Conservation (phyloP, 371 early-diverging fungal species). For the Mucor racemosus region DNA sequence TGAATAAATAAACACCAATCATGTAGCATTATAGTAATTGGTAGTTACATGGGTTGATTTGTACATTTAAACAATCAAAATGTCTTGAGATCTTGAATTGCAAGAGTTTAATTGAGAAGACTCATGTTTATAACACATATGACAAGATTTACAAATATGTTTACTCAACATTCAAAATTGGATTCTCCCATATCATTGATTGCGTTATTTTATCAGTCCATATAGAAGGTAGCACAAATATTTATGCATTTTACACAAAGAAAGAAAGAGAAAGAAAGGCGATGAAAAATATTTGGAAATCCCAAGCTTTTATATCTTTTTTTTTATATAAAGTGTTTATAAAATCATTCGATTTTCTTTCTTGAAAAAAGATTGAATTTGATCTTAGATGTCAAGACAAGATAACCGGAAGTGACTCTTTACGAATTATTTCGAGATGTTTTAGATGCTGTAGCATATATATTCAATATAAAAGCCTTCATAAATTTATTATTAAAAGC, state of each 20-base stretch:
- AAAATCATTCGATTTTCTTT: constrained; percentile 1
- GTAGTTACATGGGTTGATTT: neutral
- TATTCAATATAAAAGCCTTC: neutral
- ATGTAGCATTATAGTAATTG: neutral
- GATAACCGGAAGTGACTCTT: constrained; percentile 8
- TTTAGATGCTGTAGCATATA: neutral
- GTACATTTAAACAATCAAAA: no score
- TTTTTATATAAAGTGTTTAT: no score
- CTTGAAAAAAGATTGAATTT: neutral
- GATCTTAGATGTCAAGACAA: neutral
- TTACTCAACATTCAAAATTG: no score
- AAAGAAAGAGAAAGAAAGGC: neutral
- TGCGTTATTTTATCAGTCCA: neutral
- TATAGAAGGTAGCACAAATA: neutral
- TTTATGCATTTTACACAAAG: constrained; percentile 1
- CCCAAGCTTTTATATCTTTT: neutral
- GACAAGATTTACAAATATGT: no score
- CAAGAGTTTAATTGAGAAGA: neutral
- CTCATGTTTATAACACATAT: neutral
- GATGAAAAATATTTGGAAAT: neutral
- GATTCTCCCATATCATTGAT: neutral
- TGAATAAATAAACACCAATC: constrained; percentile 8
- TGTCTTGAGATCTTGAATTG: no score
- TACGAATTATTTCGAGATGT: neutral
- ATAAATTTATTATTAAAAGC: neutral